Percentiles rank a stretch among this genome's conserved stretches.
phyloP scores from a whole-genome alignment of 176 grass and related monocot species.

The Poa pratensis region DNA sequence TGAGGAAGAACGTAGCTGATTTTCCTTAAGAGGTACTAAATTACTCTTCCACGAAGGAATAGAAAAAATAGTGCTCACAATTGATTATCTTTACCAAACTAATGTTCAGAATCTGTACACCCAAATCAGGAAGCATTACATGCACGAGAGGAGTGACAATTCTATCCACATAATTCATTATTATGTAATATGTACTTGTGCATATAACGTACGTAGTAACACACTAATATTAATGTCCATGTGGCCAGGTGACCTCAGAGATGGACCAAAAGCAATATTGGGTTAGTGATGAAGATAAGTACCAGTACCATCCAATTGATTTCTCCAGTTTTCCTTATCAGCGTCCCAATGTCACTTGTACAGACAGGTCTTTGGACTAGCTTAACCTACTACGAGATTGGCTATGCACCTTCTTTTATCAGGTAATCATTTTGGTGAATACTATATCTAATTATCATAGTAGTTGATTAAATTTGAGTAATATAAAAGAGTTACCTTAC shows the following conservation, averaged over 20 bases:
- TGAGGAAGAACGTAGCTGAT: constrained; percentile 73
- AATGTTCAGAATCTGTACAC: background rate
- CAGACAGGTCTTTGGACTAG: constrained; percentile 71
- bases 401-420: constrained; percentile 69
- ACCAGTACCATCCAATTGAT: constrained; percentile 63
- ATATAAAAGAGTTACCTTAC: background rate
- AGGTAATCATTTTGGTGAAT: constrained; percentile 49
- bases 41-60: background rate
- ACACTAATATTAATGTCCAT: background rate
- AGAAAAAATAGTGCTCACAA: background rate
- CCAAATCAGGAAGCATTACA: too few relatives aligned
- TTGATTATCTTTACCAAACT: background rate
- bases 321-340: constrained; percentile 65
- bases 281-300: constrained; percentile 46
- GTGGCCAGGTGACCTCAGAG: constrained; percentile 65
- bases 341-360: constrained; percentile 64
- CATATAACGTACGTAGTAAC: background rate
- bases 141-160: background rate
- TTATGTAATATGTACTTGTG: background rate
- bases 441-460: background rate
- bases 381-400: constrained; percentile 82
- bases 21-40: constrained; percentile 87
- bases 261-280: constrained; percentile 84
- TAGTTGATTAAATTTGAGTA: background rate
- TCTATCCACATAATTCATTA: background rate